Conservation (phyloP, 2,329 filamentous ascomycete species). For the Aspergillus candidus region DNA sequence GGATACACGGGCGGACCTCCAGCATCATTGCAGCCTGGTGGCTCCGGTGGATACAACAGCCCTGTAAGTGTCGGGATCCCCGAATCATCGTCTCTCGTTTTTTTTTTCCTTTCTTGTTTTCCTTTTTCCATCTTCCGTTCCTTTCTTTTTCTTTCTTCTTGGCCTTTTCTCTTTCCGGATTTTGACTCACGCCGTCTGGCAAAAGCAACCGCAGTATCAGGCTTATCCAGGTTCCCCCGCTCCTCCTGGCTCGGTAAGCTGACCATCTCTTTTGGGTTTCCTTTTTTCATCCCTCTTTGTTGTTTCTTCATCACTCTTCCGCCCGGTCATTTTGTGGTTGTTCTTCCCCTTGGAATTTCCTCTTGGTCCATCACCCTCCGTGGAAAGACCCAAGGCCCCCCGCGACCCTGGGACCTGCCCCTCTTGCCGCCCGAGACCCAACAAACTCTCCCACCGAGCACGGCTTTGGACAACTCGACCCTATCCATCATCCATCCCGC, state of each 20-base stretch:
- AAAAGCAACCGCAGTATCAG: constrained; percentile 44
- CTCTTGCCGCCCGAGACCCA: neutral
- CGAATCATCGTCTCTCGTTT: constrained; percentile 1
- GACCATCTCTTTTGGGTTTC: constrained; percentile 12
- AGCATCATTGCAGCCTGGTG: constrained; percentile 28
- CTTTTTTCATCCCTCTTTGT: constrained; percentile 4
- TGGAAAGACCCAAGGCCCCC: no score
- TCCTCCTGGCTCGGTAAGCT: constrained; percentile 33
- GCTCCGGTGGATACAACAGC: constrained; percentile 37
- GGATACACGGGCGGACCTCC: constrained; percentile 37
- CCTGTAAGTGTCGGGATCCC: neutral
- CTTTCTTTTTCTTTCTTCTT: neutral
- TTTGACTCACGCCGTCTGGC: constrained; percentile 4
- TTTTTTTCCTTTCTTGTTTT: neutral
- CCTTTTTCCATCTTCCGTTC: neutral
- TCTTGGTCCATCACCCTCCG: neutral
- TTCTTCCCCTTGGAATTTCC: constrained; percentile 9
- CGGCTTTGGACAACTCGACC: constrained; percentile 11
- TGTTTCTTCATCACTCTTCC: neutral
- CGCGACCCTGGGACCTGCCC: neutral
- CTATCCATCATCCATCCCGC: constrained; percentile 11
- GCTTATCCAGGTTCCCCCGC: constrained; percentile 44
- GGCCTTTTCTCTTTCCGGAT: constrained; percentile 1
- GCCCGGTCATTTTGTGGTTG: constrained; percentile 1
- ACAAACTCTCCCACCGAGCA: constrained; percentile 10